phyloP scores from a whole-genome alignment of 2,329 filamentous ascomycete species.

The Didymella exigua region DNA sequence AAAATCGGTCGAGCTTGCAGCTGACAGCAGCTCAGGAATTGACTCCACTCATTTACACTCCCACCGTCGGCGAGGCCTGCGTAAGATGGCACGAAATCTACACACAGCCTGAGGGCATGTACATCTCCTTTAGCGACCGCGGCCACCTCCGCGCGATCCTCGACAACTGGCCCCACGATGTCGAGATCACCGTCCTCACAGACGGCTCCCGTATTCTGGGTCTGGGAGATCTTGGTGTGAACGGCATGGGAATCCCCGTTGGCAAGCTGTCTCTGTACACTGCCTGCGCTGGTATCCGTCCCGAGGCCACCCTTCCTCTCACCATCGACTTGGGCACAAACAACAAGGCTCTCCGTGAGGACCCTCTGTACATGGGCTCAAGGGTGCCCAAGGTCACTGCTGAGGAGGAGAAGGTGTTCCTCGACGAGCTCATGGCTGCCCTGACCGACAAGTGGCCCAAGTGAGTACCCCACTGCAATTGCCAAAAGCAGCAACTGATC shows the following conservation, averaged over 20 bases:
- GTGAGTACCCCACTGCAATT: constrained; percentile 49
- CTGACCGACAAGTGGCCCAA: constrained; percentile 76
- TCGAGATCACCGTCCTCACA: constrained; percentile 95
- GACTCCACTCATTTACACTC: constrained; percentile 85
- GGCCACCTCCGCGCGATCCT: constrained; percentile 89
- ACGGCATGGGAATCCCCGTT: constrained; percentile 97
- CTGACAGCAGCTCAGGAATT: constrained; percentile 64
- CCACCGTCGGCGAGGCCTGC: constrained; percentile 94
- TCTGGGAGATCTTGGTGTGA: constrained; percentile 92
- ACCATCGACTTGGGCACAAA: constrained; percentile 67
- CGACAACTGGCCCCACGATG: constrained; percentile 90
- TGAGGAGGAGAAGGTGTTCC: constrained; percentile 83
- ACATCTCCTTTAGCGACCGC: constrained; percentile 93
- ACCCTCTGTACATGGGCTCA: constrained; percentile 90
- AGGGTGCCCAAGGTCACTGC: constrained; percentile 79
- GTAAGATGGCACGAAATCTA: constrained; percentile 95
- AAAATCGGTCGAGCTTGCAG: neutral
- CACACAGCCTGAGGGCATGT: constrained; percentile 91
- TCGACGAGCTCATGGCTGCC: constrained; percentile 97
- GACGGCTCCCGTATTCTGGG: constrained; percentile 93
- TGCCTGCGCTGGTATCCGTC: constrained; percentile 91
- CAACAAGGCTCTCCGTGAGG: constrained; percentile 69
- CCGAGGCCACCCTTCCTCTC: constrained; percentile 68
- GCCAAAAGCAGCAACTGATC: constrained; percentile 36
- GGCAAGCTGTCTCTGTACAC: constrained; percentile 96